Evolutionary conservation across 805 yeast genomes (phyloP).

Genomic region (Saccharomycopsis malanga): DNA sequence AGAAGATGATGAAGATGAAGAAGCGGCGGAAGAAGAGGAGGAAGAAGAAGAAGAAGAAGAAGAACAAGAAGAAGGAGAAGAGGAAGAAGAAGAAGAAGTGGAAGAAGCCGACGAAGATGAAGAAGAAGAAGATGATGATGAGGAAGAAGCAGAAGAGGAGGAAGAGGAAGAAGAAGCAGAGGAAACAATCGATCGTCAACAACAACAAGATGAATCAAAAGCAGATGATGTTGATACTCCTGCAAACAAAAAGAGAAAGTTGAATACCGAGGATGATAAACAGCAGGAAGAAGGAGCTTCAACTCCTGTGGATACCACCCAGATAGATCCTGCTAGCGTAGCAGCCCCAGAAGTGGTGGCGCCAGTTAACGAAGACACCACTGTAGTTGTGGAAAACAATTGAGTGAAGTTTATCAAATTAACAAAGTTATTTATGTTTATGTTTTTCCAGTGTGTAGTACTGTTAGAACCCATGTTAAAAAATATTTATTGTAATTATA

Average conservation of each 20-base stretch:
- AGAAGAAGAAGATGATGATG: neutral
- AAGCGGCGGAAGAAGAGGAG: conserved; percentile 18
- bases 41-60: conserved; percentile 13
- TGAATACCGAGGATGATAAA: neutral
- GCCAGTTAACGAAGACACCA: too few species aligned
- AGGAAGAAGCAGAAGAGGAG: neutral
- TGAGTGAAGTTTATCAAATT: too few species aligned
- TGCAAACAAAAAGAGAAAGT: neutral
- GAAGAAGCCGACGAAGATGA: neutral
- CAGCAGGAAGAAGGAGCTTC: conserved; percentile 9
- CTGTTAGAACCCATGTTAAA: too few species aligned
- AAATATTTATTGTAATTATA: too few species aligned
- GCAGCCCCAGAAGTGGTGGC: too few species aligned
- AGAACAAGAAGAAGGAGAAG: neutral
- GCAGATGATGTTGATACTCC: too few species aligned
- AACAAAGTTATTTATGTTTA: too few species aligned
- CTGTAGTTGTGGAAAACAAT: too few species aligned
- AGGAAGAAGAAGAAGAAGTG: conserved; percentile 6
- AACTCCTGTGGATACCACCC: conserved; percentile 20
- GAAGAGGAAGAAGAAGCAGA: neutral
- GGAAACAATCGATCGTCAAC: neutral
- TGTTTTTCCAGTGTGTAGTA: too few species aligned
- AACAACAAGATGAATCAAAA: neutral
- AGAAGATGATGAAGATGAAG: conserved; percentile 15
- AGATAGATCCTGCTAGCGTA: conserved; percentile 8